Percentiles rank a stretch among this genome's conserved stretches.
These are phyloP conservation scores for Castanea sativa DNA, from an alignment of 306 rosid species.

Conservation along the genomic window DNA sequence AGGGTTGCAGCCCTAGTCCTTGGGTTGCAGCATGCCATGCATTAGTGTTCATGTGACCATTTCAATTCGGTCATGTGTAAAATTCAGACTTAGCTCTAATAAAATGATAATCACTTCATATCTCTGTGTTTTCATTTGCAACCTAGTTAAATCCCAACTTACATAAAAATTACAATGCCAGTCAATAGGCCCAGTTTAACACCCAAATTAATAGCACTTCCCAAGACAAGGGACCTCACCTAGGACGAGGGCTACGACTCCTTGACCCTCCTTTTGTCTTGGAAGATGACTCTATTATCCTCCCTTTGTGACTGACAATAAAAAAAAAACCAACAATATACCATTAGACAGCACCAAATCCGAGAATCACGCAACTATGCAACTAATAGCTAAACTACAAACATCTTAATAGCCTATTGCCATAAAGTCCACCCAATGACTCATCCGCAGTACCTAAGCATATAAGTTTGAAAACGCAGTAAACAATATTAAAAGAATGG, in stretches of 20 bases:
- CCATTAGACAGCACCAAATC: neutral
- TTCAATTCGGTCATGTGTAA: neutral
- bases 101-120: neutral
- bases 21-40: neutral
- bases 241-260: constrained; percentile 75
- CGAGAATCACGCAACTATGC: neutral
- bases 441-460: neutral
- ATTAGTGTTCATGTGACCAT: neutral
- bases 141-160: neutral
- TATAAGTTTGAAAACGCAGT: neutral
- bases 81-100: neutral
- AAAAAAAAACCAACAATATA: neutral
- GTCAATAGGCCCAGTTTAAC: neutral
- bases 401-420: neutral
- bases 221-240: constrained; percentile 33
- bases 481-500: neutral
- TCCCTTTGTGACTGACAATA: constrained; percentile 53
- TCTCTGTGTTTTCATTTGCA: neutral
- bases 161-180: neutral
- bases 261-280: constrained; percentile 48
- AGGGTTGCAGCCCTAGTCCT: no score
- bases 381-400: neutral
- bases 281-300: constrained; percentile 50
- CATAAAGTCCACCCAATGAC: neutral
- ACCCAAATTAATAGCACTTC: neutral